These are phyloP conservation scores for Isatis lusitanica DNA, from an alignment of 441 rosid genomes.

Conservation along the genomic window DNA sequence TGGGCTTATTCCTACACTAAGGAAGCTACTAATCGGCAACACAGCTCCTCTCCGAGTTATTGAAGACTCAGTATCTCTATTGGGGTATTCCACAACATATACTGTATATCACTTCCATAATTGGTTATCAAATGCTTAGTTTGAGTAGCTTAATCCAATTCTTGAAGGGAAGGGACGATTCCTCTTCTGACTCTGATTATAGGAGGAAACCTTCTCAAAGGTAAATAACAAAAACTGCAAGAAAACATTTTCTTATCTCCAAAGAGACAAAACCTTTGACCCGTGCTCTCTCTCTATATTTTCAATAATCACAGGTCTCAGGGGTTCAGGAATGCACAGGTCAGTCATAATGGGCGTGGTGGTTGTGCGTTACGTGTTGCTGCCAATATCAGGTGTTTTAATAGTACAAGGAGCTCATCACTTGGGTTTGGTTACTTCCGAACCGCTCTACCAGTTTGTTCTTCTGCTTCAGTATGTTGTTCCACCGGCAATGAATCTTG, in stretches of 20 bases:
- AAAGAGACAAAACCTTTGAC: neutral
- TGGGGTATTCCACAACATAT: slow-evolving; percentile 52
- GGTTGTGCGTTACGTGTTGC: slow-evolving; percentile 48
- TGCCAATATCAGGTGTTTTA: slow-evolving; percentile 62
- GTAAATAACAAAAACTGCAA: slow-evolving; percentile 34
- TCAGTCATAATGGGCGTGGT: slow-evolving; percentile 54
- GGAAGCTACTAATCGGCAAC: slow-evolving; percentile 57
- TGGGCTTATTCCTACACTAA: slow-evolving; percentile 53
- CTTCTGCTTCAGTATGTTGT: slow-evolving; percentile 74
- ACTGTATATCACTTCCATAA: neutral
- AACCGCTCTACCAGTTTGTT: slow-evolving; percentile 63
- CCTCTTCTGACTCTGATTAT: slow-evolving; percentile 69
- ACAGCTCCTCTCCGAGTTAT: slow-evolving; percentile 69
- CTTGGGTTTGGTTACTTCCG: slow-evolving; percentile 50
- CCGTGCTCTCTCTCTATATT: neutral
- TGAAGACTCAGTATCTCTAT: slow-evolving; percentile 55
- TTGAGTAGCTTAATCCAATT: slow-evolving; percentile 16
- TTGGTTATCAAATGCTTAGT: neutral
- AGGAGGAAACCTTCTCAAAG: slow-evolving; percentile 80
- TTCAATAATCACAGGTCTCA: slow-evolving; percentile 43
- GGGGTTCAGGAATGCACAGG: slow-evolving; percentile 46
- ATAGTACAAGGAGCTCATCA: slow-evolving; percentile 52
- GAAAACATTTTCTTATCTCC: neutral
- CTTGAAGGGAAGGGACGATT: slow-evolving; percentile 68
- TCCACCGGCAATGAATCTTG: slow-evolving; percentile 74